Conservation (phyloP, 805 yeast genomes). For the Candida piceae region DNA sequence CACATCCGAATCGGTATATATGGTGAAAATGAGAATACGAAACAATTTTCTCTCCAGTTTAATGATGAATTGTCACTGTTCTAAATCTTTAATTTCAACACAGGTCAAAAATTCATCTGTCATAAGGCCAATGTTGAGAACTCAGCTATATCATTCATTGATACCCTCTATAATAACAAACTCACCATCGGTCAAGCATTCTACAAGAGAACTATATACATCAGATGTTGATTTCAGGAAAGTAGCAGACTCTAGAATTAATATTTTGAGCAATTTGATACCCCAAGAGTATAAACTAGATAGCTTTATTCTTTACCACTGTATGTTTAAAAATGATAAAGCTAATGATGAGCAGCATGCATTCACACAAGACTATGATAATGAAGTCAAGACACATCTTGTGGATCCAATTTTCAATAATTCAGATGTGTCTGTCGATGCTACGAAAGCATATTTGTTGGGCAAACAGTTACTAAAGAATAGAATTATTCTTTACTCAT, state of each 20-base stretch:
- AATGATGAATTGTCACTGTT: too few relatives aligned
- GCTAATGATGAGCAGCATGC: neutral
- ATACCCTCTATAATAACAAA: neutral
- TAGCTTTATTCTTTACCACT: constrained; percentile 16
- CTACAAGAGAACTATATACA: constrained; percentile 2
- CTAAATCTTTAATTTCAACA: too few relatives aligned
- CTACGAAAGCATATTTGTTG: neutral
- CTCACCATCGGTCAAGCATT: neutral
- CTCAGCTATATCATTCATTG: too few relatives aligned
- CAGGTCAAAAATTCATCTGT: too few relatives aligned
- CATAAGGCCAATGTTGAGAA: too few relatives aligned
- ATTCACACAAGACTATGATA: neutral
- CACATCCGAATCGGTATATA: too few relatives aligned
- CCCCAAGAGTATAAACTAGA: constrained; percentile 20
- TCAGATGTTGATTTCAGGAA: constrained; percentile 16
- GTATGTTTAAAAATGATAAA: constrained; percentile 15
- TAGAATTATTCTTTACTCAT: neutral
- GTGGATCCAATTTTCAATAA: neutral
- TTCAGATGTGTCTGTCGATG: neutral
- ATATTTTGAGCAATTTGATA: constrained; percentile 17
- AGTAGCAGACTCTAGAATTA: constrained; percentile 19
- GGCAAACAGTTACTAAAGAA: neutral
- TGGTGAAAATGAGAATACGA: too few relatives aligned
- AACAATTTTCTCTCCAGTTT: too few relatives aligned
- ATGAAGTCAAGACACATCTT: neutral